phyloP scores from a whole-genome alignment of 371 early-diverging fungal genomes.

The Lichtheimia hyalospora region DNA sequence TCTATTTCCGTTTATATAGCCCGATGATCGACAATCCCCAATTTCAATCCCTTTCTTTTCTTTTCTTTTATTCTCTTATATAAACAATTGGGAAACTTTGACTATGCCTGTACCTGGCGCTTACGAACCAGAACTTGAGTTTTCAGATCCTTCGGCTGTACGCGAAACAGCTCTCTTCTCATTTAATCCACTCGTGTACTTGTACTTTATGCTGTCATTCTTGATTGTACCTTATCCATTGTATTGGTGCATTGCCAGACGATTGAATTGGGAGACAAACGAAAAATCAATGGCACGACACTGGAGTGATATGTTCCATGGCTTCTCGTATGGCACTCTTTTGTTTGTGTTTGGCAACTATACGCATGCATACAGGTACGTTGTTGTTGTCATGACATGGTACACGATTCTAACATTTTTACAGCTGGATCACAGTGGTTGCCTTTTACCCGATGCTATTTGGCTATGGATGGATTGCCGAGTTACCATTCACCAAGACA shows the following conservation, averaged over 20 bases:
- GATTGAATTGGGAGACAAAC: slow-evolving; percentile 66
- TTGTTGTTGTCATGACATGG: neutral
- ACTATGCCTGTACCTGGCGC: slow-evolving; percentile 17
- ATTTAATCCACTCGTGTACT: slow-evolving; percentile 52
- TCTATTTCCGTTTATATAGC: slow-evolving; percentile 1
- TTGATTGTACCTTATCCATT: slow-evolving; percentile 56
- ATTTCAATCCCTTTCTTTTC: slow-evolving; percentile 1
- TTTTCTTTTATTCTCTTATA: slow-evolving; percentile 1
- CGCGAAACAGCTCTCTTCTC: slow-evolving; percentile 38
- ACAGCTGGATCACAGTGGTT: slow-evolving; percentile 69
- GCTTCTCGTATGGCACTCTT: slow-evolving; percentile 61
- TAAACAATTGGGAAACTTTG: neutral
- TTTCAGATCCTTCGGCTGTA: slow-evolving; percentile 17
- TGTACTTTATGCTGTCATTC: slow-evolving; percentile 57
- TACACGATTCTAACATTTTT: neutral
- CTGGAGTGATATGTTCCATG: slow-evolving; percentile 62
- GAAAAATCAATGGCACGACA: slow-evolving; percentile 63
- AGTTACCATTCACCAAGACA: slow-evolving; percentile 71
- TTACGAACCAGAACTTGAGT: slow-evolving; percentile 21
- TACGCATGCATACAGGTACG: slow-evolving; percentile 63
- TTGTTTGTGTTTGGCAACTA: slow-evolving; percentile 86
- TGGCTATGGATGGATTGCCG: slow-evolving; percentile 65
- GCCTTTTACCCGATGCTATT: slow-evolving; percentile 77
- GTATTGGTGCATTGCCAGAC: slow-evolving; percentile 57
- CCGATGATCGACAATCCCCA: neutral